These are phyloP conservation scores for Sanguinoderma infundibulare DNA, from an alignment of 1,284 basidiomycete genomes.

Conservation along the genomic window DNA sequence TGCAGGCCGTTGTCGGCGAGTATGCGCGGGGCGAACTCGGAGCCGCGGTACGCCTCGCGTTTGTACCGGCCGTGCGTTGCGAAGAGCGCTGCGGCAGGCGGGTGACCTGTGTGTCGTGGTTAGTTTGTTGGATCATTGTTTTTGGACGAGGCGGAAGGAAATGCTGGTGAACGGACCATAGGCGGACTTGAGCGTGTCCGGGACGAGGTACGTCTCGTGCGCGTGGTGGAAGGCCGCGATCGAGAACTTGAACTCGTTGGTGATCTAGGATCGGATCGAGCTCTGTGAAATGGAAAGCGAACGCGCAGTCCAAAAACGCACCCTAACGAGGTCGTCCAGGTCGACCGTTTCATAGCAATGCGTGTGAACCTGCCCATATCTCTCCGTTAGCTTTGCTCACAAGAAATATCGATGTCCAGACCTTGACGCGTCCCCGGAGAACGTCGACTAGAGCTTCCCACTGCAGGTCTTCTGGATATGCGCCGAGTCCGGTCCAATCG, in stretches of 20 bases:
- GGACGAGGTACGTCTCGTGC: conserved; percentile 84
- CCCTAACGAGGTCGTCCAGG: conserved; percentile 61
- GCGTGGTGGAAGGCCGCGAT: conserved; percentile 89
- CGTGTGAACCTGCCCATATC: conserved; percentile 63
- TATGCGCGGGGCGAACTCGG: conserved; percentile 85
- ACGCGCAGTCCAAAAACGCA: conserved; percentile 30
- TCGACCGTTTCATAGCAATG: conserved; percentile 60
- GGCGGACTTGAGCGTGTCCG: conserved; percentile 75
- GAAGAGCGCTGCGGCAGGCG: conserved; percentile 83
- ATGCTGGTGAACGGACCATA: conserved; percentile 42
- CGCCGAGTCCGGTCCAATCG: conserved; percentile 60
- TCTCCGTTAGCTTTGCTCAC: neutral
- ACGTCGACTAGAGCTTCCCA: conserved; percentile 91
- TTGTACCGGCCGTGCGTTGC: conserved; percentile 68
- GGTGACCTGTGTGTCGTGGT: conserved; percentile 46
- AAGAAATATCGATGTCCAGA: conserved; percentile 26
- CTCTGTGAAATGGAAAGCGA: too few relatives aligned
- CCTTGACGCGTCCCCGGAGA: conserved; percentile 81
- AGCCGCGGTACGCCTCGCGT: conserved; percentile 84
- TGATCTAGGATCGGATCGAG: conserved; percentile 58
- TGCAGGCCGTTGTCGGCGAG: conserved; percentile 77
- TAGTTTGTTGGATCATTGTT: conserved; percentile 31
- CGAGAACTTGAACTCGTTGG: conserved; percentile 82
- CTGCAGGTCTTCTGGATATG: conserved; percentile 79
- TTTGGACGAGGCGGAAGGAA: neutral